Percentiles rank a stretch among this genome's conserved stretches.
These are phyloP conservation scores for Pseudocercospora fijiensis DNA, from an alignment of 2,329 filamentous ascomycete genomes.

Conservation along the genomic window DNA sequence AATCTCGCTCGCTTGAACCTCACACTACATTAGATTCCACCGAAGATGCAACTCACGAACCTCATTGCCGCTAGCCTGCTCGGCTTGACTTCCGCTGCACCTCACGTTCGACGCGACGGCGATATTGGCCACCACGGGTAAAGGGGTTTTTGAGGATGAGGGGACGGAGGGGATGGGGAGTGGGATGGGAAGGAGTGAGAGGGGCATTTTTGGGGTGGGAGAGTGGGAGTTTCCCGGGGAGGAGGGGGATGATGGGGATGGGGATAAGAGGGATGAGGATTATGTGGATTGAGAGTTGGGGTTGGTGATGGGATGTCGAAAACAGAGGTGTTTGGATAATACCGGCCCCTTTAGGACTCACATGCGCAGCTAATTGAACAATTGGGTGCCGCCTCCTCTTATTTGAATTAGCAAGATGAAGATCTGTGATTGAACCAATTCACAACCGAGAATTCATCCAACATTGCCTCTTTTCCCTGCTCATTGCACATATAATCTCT, in stretches of 20 bases:
- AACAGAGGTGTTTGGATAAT: too few species aligned
- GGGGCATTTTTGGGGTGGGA: conserved; percentile 20
- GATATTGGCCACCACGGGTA: conserved; percentile 9
- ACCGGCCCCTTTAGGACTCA: too few species aligned
- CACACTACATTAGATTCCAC: background rate
- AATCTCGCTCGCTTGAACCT: background rate
- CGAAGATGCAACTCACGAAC: background rate
- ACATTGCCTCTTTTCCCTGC: background rate
- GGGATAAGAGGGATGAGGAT: conserved; percentile 1
- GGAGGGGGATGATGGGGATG: conserved; percentile 6
- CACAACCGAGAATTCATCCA: background rate
- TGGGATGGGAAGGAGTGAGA: conserved; percentile 25
- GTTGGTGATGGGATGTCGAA: background rate
- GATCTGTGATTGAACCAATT: background rate
- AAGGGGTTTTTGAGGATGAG: conserved; percentile 18
- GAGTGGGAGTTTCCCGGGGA: conserved; percentile 25
- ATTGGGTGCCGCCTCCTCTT: too few species aligned
- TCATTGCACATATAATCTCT: background rate
- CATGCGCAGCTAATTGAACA: too few species aligned
- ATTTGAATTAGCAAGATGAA: too few species aligned
- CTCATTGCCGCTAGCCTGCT: background rate
- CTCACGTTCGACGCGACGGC: conserved; percentile 5
- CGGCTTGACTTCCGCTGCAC: background rate
- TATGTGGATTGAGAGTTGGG: background rate
- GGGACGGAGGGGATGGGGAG: conserved; percentile 21